These are phyloP conservation scores for Myxozyma sirexii DNA, from an alignment of 805 yeast species.

Conservation along the genomic window DNA sequence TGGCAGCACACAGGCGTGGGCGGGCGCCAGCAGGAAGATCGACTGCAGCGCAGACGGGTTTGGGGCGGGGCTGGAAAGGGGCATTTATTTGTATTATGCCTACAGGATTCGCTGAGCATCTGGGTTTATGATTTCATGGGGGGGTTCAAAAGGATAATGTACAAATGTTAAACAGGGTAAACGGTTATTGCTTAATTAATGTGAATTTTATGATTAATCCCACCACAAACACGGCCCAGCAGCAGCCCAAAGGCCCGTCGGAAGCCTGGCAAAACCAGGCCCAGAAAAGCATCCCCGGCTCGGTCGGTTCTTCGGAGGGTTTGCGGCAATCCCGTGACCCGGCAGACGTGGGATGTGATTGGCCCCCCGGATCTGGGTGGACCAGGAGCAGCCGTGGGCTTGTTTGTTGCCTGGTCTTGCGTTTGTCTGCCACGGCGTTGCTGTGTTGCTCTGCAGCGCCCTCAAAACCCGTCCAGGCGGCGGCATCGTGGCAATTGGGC, in stretches of 20 bases:
- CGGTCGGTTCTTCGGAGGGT: slow-evolving; percentile 7
- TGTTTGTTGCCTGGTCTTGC: no score
- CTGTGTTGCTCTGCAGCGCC: no score
- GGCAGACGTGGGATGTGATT: slow-evolving; percentile 2
- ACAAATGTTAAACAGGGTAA: background rate
- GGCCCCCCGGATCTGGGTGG: slow-evolving; percentile 7
- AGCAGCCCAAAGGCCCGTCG: no score
- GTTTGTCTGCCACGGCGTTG: no score
- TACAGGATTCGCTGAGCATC: slow-evolving; percentile 29
- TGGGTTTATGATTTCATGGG: no score
- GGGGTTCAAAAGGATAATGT: background rate
- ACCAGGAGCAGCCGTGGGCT: no score
- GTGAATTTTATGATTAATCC: no score
- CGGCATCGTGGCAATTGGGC: no score
- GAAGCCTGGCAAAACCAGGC: background rate
- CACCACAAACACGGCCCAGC: no score
- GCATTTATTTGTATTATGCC: slow-evolving; percentile 43
- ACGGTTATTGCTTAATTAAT: no score
- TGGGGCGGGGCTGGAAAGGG: slow-evolving; percentile 40
- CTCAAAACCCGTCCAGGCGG: no score
- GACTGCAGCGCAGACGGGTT: slow-evolving; percentile 43
- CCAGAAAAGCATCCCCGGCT: background rate
- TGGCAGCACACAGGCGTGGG: slow-evolving; percentile 39
- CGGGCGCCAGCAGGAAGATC: slow-evolving; percentile 42
- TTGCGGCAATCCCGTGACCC: slow-evolving; percentile 6